Percentiles rank a stretch among this genome's conserved stretches.
These are phyloP conservation scores for Arachis monticola DNA, from an alignment of 331 rosid genomes.

Conservation along the genomic window DNA sequence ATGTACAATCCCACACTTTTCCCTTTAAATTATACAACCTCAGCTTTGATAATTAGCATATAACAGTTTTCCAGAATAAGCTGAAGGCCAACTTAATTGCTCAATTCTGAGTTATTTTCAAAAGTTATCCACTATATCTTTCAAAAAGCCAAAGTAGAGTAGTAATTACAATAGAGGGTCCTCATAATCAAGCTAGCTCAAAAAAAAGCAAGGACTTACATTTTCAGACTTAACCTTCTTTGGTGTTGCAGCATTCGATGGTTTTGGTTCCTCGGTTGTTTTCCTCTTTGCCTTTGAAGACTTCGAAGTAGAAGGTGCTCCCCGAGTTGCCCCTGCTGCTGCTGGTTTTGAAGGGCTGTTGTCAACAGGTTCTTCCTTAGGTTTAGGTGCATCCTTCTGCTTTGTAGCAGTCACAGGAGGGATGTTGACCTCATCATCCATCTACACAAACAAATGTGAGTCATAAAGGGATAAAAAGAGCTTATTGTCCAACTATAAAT, in stretches of 20 bases:
- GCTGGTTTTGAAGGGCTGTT: slow-evolving; percentile 74
- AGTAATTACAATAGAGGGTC: slow-evolving; percentile 25
- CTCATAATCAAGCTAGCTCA: slow-evolving; percentile 28
- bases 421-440: slow-evolving; percentile 70
- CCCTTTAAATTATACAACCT: slow-evolving; percentile 12
- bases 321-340: slow-evolving; percentile 63
- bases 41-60: slow-evolving; percentile 3
- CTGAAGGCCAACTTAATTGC: slow-evolving; percentile 24
- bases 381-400: slow-evolving; percentile 81
- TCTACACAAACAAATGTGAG: slow-evolving; percentile 51
- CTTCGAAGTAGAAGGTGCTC: slow-evolving; percentile 71
- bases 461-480: slow-evolving; percentile 26
- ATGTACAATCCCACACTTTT: too few relatives aligned
- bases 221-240: slow-evolving; percentile 92
- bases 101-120: not conserved
- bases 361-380: slow-evolving; percentile 86
- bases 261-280: slow-evolving; percentile 70
- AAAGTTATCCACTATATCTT: slow-evolving; percentile 7
- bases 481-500: slow-evolving; percentile 21
- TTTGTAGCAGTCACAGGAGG: slow-evolving; percentile 63
- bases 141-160: not conserved
- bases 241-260: slow-evolving; percentile 61
- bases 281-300: slow-evolving; percentile 91
- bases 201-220: slow-evolving; percentile 53
- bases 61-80: slow-evolving; percentile 10